Conservation (phyloP, 2,329 filamentous ascomycete genomes). For the Fusarium hainanense region DNA sequence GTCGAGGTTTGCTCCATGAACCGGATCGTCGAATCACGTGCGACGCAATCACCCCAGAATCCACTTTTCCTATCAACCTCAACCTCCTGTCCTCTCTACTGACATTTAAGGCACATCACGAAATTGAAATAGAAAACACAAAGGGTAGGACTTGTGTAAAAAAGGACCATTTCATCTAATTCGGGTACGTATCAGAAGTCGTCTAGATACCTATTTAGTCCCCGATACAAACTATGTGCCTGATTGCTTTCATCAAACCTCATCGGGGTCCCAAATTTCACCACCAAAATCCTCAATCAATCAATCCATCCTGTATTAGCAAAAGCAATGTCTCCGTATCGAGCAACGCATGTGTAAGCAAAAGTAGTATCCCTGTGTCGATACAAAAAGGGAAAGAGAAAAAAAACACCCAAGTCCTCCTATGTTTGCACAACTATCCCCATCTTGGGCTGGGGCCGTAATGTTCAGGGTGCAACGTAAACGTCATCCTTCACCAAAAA, state of each 20-base stretch:
- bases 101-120: not conserved
- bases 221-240: not conserved
- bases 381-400: not conserved
- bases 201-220: not conserved
- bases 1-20: conserved; percentile 43
- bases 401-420: not conserved
- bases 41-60: not conserved
- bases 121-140: not conserved
- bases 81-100: not conserved
- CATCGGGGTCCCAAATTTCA: not conserved
- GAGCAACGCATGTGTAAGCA: not conserved
- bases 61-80: conserved; percentile 19
- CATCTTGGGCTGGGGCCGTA: not conserved
- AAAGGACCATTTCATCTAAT: not conserved
- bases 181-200: not conserved
- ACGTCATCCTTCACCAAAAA: not conserved
- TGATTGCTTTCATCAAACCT: not conserved
- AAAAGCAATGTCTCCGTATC: not conserved
- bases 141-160: not conserved
- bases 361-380: not conserved
- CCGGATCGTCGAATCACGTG: conserved; percentile 45
- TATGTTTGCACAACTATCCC: not conserved
- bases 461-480: not conserved
- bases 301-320: not conserved
- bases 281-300: not conserved